phyloP scores from a whole-genome alignment of 1,139 yeast species.

The Suhomyces coccinellae region DNA sequence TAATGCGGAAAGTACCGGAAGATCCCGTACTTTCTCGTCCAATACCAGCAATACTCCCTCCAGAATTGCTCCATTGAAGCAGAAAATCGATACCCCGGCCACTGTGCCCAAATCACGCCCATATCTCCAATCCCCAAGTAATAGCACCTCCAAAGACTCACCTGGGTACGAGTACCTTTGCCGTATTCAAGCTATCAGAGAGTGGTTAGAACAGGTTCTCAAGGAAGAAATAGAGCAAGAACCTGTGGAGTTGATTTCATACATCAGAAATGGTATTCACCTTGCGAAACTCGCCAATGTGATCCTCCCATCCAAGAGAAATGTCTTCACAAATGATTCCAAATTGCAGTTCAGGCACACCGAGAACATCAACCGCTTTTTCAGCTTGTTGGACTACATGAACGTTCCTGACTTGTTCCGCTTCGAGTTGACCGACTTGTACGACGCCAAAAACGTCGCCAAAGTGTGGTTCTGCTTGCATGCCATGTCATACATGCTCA shows the following conservation, averaged over 20 bases:
- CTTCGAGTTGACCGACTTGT: constrained; percentile 88
- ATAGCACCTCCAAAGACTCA: constrained; percentile 31
- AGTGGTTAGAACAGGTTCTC: constrained; percentile 41
- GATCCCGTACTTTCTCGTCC: neutral
- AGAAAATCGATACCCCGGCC: constrained; percentile 17
- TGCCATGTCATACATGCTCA: constrained; percentile 74
- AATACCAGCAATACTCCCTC: constrained; percentile 3
- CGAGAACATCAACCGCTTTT: constrained; percentile 86
- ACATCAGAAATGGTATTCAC: constrained; percentile 78
- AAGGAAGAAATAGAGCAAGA: constrained; percentile 63
- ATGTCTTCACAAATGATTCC: constrained; percentile 42
- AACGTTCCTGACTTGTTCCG: constrained; percentile 84
- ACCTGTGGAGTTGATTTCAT: constrained; percentile 50
- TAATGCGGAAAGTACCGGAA: neutral
- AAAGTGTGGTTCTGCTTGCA: constrained; percentile 93
- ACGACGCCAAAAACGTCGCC: constrained; percentile 90
- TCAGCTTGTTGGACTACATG: constrained; percentile 66
- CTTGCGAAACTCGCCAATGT: constrained; percentile 76
- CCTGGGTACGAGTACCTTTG: constrained; percentile 80
- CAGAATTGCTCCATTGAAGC: constrained; percentile 19
- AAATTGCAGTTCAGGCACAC: constrained; percentile 85
- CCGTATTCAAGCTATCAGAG: constrained; percentile 82
- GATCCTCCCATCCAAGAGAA: constrained; percentile 66
- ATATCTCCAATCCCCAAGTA: constrained; percentile 28
- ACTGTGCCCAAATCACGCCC: constrained; percentile 19